Percentiles rank a stretch among this genome's conserved stretches.
These are phyloP conservation scores for Ilyonectria destructans DNA, from an alignment of 2,329 filamentous ascomycete species.

Conservation along the genomic window DNA sequence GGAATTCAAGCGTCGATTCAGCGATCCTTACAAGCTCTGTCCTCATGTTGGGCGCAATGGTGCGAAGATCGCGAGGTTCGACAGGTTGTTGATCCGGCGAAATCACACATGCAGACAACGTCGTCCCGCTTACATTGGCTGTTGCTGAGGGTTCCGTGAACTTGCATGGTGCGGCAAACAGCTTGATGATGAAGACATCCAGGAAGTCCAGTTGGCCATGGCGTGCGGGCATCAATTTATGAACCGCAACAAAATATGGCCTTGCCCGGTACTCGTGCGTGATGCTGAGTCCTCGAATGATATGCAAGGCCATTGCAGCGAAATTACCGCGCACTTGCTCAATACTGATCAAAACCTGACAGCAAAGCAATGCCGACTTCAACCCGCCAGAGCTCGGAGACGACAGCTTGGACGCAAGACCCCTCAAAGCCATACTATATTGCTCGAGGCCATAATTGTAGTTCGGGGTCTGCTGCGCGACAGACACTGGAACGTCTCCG, in stretches of 20 bases:
- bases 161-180: slow-evolving; percentile 61
- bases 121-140: slow-evolving; percentile 31
- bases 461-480: slow-evolving; percentile 49
- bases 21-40: slow-evolving; percentile 55
- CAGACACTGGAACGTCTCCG: slow-evolving; percentile 45
- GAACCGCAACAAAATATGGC: slow-evolving; percentile 49
- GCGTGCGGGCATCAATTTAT: slow-evolving; percentile 52
- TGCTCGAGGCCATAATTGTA: slow-evolving; percentile 60
- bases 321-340: slow-evolving; percentile 61
- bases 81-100: slow-evolving; percentile 43
- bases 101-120: slow-evolving; percentile 38
- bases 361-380: slow-evolving; percentile 62
- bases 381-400: slow-evolving; percentile 50
- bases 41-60: slow-evolving; percentile 57
- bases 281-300: slow-evolving; percentile 61
- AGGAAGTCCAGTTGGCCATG: slow-evolving; percentile 56
- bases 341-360: slow-evolving; percentile 65
- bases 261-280: slow-evolving; percentile 60
- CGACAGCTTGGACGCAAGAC: slow-evolving; percentile 58
- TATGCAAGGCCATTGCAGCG: slow-evolving; percentile 60
- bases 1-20: slow-evolving; percentile 52
- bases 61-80: slow-evolving; percentile 47
- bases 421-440: slow-evolving; percentile 59
- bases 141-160: slow-evolving; percentile 53
- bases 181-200: slow-evolving; percentile 61